phyloP scores from a whole-genome alignment of 371 early-diverging fungal species.

The Zychaea mexicana region DNA sequence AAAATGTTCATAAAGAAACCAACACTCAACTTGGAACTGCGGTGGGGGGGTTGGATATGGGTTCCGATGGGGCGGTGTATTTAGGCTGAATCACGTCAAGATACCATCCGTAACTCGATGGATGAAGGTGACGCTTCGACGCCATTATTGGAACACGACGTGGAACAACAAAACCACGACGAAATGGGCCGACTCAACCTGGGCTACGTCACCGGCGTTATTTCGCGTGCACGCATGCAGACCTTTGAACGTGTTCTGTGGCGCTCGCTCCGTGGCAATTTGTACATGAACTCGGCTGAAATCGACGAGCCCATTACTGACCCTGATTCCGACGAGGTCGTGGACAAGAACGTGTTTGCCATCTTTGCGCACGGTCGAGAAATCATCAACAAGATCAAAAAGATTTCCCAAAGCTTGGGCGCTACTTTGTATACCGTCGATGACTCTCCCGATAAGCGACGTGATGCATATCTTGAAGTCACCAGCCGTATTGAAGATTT shows the following conservation, averaged over 20 bases:
- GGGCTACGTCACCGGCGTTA: slow-evolving; percentile 91
- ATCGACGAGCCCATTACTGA: slow-evolving; percentile 91
- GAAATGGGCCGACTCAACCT: slow-evolving; percentile 51
- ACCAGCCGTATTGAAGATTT: slow-evolving; percentile 54
- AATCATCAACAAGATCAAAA: slow-evolving; percentile 86
- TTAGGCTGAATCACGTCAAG: slow-evolving; percentile 58
- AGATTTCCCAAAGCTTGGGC: slow-evolving; percentile 94
- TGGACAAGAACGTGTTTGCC: slow-evolving; percentile 94
- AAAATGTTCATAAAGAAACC: too few species aligned
- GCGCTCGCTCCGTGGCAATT: slow-evolving; percentile 96
- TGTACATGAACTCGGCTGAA: slow-evolving; percentile 95
- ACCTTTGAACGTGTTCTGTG: slow-evolving; percentile 96
- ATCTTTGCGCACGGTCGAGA: slow-evolving; percentile 97
- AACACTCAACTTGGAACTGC: too few species aligned
- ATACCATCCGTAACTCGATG: slow-evolving; percentile 58
- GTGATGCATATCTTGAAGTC: slow-evolving; percentile 78
- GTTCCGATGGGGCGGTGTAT: background rate
- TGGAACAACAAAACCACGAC: slow-evolving; percentile 55
- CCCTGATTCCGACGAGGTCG: slow-evolving; percentile 68
- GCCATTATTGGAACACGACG: slow-evolving; percentile 65
- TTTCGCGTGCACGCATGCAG: slow-evolving; percentile 78
- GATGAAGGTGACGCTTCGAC: slow-evolving; percentile 61
- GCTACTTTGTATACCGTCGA: slow-evolving; percentile 93
- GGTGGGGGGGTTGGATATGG: too few species aligned
- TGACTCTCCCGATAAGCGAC: slow-evolving; percentile 80